Conservation (phyloP, 768 basidiomycete genomes). For the Boletus rufocinnamomeus region DNA sequence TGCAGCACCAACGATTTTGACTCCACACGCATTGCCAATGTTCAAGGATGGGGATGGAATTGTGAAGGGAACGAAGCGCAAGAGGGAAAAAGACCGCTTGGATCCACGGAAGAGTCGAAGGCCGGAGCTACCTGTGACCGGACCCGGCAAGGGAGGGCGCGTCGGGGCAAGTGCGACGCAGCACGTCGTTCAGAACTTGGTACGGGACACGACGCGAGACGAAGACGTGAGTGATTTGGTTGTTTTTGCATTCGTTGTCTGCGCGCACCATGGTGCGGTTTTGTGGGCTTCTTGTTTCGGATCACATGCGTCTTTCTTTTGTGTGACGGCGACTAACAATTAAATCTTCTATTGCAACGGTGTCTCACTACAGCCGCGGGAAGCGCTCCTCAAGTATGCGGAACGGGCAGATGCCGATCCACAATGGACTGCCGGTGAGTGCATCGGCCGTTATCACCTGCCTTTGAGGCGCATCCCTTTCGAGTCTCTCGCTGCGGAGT, state of each 20-base stretch:
- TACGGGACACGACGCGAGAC: slow-evolving; percentile 86
- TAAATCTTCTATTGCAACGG: slow-evolving; percentile 16
- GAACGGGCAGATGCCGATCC: slow-evolving; percentile 73
- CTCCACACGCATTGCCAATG: slow-evolving; percentile 91
- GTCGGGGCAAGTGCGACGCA: slow-evolving; percentile 97
- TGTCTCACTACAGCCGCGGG: slow-evolving; percentile 72
- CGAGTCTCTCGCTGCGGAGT: slow-evolving; percentile 30
- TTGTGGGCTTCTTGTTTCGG: slow-evolving; percentile 6
- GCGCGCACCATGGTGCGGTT: neutral
- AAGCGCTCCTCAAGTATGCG: slow-evolving; percentile 95
- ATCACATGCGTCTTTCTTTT: slow-evolving; percentile 17
- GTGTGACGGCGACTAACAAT: slow-evolving; percentile 26
- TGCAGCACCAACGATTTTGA: slow-evolving; percentile 84
- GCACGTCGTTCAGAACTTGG: slow-evolving; percentile 93
- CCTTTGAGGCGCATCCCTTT: slow-evolving; percentile 14
- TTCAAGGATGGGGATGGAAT: slow-evolving; percentile 78
- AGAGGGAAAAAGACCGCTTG: slow-evolving; percentile 83
- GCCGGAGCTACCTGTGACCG: slow-evolving; percentile 90
- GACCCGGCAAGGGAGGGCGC: slow-evolving; percentile 90
- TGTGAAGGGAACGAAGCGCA: slow-evolving; percentile 78
- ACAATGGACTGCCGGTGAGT: slow-evolving; percentile 81
- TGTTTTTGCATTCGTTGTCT: slow-evolving; percentile 14
- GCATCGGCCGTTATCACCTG: slow-evolving; percentile 14
- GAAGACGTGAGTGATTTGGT: slow-evolving; percentile 80
- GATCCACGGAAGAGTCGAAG: slow-evolving; percentile 91